Conservation (phyloP, 805 yeast genomes). For the Myxozyma vanderwaltii region DNA sequence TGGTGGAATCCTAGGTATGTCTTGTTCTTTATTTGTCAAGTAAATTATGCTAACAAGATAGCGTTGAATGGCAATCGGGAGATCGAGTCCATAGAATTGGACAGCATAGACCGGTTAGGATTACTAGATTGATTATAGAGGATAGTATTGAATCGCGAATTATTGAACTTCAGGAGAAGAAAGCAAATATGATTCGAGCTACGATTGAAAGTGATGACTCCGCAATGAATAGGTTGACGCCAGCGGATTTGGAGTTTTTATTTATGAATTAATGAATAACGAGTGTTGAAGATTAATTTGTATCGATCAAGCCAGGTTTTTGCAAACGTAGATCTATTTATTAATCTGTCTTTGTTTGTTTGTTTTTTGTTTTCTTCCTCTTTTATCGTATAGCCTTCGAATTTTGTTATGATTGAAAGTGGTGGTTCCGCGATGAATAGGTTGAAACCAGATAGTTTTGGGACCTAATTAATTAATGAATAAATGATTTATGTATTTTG, state of each 20-base stretch:
- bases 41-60: neutral
- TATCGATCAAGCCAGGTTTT: neutral
- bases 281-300: neutral
- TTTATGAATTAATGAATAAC: constrained; percentile 46
- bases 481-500: neutral
- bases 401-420: constrained; percentile 81
- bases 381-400: no score
- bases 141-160: constrained; percentile 96
- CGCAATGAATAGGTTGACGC: constrained; percentile 84
- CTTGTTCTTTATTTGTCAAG: neutral
- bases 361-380: neutral
- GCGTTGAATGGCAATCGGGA: constrained; percentile 97
- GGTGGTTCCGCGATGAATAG: constrained; percentile 89
- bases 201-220: constrained; percentile 90
- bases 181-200: constrained; percentile 97
- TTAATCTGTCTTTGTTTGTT: neutral
- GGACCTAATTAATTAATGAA: neutral
- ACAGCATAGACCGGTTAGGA: constrained; percentile 89
- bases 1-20: constrained; percentile 93
- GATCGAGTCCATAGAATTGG: constrained; percentile 98
- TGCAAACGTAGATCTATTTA: no score
- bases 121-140: constrained; percentile 89
- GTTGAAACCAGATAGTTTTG: constrained; percentile 59
- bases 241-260: constrained; percentile 92
- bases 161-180: constrained; percentile 93